Conservation (phyloP, 139 green algal genomes). For the Chlamydomonas urium region DNA sequence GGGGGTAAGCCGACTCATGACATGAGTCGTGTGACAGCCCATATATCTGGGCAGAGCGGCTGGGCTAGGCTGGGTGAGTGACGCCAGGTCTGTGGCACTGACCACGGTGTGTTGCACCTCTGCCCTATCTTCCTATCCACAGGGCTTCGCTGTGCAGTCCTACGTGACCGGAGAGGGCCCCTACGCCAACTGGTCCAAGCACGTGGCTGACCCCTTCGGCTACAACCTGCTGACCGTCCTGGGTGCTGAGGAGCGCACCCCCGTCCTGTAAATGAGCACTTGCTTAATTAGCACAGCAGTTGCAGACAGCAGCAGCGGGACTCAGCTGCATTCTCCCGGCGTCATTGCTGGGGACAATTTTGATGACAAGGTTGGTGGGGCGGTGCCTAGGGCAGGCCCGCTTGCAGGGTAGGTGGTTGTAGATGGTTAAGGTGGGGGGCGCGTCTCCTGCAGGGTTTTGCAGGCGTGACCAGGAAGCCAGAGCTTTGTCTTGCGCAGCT, state of each 20-base stretch:
- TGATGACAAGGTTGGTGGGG: background rate
- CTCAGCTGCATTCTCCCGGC: background rate
- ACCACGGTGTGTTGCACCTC: background rate
- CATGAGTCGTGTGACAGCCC: too few relatives aligned
- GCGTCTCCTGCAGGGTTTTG: too few relatives aligned
- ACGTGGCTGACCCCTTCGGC: constrained; percentile 89
- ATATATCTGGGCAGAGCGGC: too few relatives aligned
- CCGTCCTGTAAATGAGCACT: constrained; percentile 64
- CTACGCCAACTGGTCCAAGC: constrained; percentile 93
- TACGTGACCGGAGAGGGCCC: constrained; percentile 91
- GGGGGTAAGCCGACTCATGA: too few relatives aligned
- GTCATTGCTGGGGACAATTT: background rate
- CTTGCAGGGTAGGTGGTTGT: background rate
- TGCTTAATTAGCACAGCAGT: background rate
- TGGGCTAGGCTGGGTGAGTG: too few relatives aligned
- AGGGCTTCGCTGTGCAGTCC: constrained; percentile 76
- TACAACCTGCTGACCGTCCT: constrained; percentile 92
- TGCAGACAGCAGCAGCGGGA: background rate
- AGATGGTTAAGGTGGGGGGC: too few relatives aligned
- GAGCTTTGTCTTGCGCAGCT: too few relatives aligned
- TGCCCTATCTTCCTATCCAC: constrained; percentile 15
- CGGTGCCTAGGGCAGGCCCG: background rate
- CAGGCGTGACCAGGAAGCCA: too few relatives aligned
- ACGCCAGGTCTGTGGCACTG: too few relatives aligned
- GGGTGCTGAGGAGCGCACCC: constrained; percentile 70